Conservation (phyloP, 176 grass and related monocot genomes). For the Ensete glaucum region DNA sequence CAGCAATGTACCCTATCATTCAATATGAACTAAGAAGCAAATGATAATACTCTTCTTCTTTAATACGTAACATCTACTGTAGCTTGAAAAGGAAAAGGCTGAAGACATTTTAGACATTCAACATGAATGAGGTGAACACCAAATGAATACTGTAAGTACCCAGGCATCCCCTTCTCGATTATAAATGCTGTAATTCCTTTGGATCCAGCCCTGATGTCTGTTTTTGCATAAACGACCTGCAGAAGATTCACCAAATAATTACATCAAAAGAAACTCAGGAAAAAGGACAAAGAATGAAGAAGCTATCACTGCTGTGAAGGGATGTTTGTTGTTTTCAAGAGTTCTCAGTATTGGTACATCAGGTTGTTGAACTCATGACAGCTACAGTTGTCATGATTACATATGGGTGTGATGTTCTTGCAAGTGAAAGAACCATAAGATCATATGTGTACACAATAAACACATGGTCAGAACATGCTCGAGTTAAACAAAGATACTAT, state of each 20-base stretch:
- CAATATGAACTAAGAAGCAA: no score
- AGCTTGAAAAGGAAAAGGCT: not conserved
- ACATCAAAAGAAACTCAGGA: not conserved
- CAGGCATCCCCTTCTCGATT: conserved; percentile 94
- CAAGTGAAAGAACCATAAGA: not conserved
- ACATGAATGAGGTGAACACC: conserved; percentile 1
- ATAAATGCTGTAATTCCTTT: conserved; percentile 98
- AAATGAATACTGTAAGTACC: conserved; percentile 35
- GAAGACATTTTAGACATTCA: not conserved
- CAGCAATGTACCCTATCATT: no score
- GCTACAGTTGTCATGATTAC: not conserved
- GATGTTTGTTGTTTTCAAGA: not conserved
- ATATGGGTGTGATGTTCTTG: not conserved
- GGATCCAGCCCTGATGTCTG: conserved; percentile 66
- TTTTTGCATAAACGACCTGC: conserved; percentile 96
- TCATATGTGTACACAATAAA: not conserved
- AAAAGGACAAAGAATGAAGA: not conserved
- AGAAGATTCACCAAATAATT: conserved; percentile 15
- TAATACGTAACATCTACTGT: not conserved
- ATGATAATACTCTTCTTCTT: not conserved
- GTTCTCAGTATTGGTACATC: not conserved
- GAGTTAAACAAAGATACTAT: not conserved
- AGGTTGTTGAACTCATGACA: no score
- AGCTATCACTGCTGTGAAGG: not conserved
- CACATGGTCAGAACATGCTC: not conserved